Base-by-base conservation (phyloP, 805 yeast species). In the Saccharomycopsis synnaedendra region DNA sequence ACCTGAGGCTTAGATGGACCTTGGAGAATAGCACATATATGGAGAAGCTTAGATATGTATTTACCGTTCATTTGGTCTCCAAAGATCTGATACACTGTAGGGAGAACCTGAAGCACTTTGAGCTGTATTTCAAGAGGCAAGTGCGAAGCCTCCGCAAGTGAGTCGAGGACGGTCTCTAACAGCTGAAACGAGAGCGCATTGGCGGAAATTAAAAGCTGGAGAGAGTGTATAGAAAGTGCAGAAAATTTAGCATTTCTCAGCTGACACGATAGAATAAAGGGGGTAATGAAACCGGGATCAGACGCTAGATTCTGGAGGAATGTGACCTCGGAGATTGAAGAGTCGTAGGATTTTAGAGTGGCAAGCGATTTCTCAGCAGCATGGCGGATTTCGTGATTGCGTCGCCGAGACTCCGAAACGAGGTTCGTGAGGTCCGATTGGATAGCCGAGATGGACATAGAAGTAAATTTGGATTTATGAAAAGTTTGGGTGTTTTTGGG, bases 111-210 rank as follows among this genome's bases (percentile, higher is more conserved):
- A 37, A 90, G 65, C 8, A 88, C 80, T 58, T 88, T 85, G 53
- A 93, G 71, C 62, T 90, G 97, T 42, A 86, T 82, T 39, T 89
- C 97, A 30, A 77, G 70, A 0, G 93, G 84, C 9, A 84, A 66
- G 56, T 79, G 80, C 0, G 90, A 76, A 0, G 94, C 85, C 49
- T 85, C 89, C 33, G 72, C 69, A 34, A 87, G 69, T 0, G 88
- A 80, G 38, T 77, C 82, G 27, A 90, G 64, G 5, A 90, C 69
- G 4, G 72, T 72, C 19, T 69, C 70, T 19, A 81, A 57, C 41
- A 76, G 70, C 3, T 67, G 64, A 0, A 68, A 64, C 0, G 89
- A 80, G 7, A 90, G 64, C 2, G 80, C 71, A 5, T 65, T 62
- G n/a, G 68, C 57, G 19, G 72, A 62, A 5, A 85, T 75, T 45